Base-by-base conservation (phyloP, 139 green algal genomes). In the Picochlorum sp. region DNA sequence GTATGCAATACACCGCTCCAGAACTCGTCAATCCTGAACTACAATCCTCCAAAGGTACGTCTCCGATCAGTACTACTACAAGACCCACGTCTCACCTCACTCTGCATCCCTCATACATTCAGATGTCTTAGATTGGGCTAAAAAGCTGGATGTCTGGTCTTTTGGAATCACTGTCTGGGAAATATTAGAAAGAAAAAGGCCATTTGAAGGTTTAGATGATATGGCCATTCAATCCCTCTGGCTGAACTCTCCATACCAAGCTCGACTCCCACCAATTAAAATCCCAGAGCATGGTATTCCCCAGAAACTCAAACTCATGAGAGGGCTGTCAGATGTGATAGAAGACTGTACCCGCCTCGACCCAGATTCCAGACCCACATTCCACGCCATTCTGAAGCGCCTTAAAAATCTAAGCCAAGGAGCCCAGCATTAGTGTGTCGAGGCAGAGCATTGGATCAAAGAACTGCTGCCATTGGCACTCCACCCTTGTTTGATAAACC, bases 211-310 rank as follows among this genome's bases (percentile, higher is more conserved):
- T 49, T 59, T 78, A 61, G 71, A 78, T 21, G 65, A 46, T 15
- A 71, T 70, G 21, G 58, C 73, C 23, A 78, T 79, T 34, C 72
- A 79, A 57, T 77, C 69, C 26, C 69, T 62, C 52, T 79, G 72
- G 72, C 58, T 69, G 15, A 41, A 77, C 13, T 51, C 77, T 4
- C 72, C 72, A 2, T 21, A 66, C 30, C 30, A 38, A 41, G 70
- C 76, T 61, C 54, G 61, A 41, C 68, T 79, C 30, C 59, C 59
- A 30, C 44, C 30, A 2, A 41, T 59, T 32, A 50, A 47, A n/a
- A 38, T 76, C 26, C 68, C 68, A 3, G 61, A 72, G 23, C 20
- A 16, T 46, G 15, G 14, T 15, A 15, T 61, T 4, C 45, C 60
- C 3, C 15, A 47, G 5, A 49, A 49, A 5, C 49, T 49, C 6